Base-by-base conservation (phyloP, 2,329 filamentous ascomycete genomes). In the Alternaria novae-zelandiae region DNA sequence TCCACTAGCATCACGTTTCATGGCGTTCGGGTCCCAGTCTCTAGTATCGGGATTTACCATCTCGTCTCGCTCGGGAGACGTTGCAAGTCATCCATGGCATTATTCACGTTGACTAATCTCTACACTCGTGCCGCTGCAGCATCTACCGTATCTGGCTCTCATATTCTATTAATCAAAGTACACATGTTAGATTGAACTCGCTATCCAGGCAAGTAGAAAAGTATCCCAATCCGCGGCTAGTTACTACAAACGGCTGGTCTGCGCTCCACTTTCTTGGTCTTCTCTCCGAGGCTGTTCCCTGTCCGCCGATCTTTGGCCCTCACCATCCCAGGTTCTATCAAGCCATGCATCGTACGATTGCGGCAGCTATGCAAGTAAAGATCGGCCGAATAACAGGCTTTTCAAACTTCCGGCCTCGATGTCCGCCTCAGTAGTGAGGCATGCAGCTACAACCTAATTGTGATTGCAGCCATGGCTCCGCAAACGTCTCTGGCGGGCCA, bases 301-400 rank as follows among this genome's bases (percentile, higher is more conserved):
- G 62, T 46, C 28, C 54, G 58, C 41, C 58, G 62, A 64, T 64
- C 62, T 36, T 54, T 57, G 28, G 58, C 54, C 61, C 61, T 61
- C 58, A 58, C 54, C 41, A 36, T 54, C 32, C 44, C 66, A 63
- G 69, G 63, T 61, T 67, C 53, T 63, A 44, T 55, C 21, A 47
- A 57, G 51, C 47, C 50, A 60, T 47, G 43, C 20, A 63, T 61
- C 59, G 56, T 62, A 60, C 54, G 64, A 66, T 63, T 46, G 45
- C 49, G 44, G 57, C 32, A 23, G 47, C 50, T 26, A 49, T 43
- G 45, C 25, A 21, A 44, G 56, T 36, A 63, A 47, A 50, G 56
- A 63, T 63, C 61, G 56, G 28, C 61, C 56, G 44, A 50, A 49
- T 44, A 60, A 57, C 56, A 51, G 32, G 28, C 36, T 59, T 55